Conservation (phyloP, 805 yeast genomes). For the Candida sphagnicola region DNA sequence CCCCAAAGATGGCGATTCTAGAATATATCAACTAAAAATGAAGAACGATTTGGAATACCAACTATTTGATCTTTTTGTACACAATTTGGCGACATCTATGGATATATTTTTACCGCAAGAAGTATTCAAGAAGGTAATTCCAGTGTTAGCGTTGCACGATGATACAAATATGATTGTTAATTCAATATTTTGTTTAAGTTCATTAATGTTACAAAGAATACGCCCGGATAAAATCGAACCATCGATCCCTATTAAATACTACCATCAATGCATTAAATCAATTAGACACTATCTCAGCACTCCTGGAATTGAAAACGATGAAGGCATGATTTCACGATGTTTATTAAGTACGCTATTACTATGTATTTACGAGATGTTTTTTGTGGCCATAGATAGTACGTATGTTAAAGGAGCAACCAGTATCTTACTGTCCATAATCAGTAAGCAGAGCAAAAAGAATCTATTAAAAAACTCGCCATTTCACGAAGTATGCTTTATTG, state of each 20-base stretch:
- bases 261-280: conserved; percentile 30
- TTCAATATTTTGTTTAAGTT: conserved; percentile 34
- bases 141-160: conserved; percentile 34
- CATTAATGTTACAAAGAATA: conserved; percentile 29
- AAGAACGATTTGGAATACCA: conserved; percentile 23
- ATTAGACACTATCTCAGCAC: conserved; percentile 27
- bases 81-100: conserved; percentile 23
- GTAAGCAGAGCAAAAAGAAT: conserved; percentile 11
- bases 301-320: conserved; percentile 19
- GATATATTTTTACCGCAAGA: conserved; percentile 30
- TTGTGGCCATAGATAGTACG: conserved; percentile 33
- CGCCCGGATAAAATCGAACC: conserved; percentile 25
- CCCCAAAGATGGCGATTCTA: conserved; percentile 8
- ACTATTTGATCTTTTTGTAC: conserved; percentile 31
- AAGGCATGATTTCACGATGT: conserved; percentile 31
- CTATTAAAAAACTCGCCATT: conserved; percentile 26
- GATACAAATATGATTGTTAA: conserved; percentile 35
- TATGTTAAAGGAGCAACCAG: conserved; percentile 36
- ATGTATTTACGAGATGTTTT: conserved; percentile 36
- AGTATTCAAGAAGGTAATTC: conserved; percentile 26
- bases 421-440: conserved; percentile 26
- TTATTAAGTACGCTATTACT: conserved; percentile 33
- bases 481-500: conserved; percentile 34
- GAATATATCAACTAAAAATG: conserved; percentile 10
- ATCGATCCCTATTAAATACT: conserved; percentile 31